These are phyloP conservation scores for Rhodamnia argentea DNA, from an alignment of 345 rosid genomes.

Conservation along the genomic window DNA sequence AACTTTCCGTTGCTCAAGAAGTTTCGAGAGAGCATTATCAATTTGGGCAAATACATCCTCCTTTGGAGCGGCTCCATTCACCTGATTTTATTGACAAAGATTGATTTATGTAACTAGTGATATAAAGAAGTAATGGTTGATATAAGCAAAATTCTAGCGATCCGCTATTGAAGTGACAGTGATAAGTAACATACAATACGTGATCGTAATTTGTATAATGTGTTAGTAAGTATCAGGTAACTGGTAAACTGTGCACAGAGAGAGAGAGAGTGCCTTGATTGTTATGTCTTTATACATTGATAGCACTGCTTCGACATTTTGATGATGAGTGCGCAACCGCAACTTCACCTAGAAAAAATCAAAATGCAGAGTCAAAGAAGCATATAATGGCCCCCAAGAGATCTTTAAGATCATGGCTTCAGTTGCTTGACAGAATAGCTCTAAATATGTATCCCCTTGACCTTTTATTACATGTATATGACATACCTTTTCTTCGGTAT, in stretches of 20 bases:
- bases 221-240: background rate
- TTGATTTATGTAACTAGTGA: background rate
- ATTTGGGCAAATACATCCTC: constrained; percentile 51
- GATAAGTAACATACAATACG: background rate
- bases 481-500: constrained; percentile 88
- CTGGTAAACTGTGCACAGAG: background rate
- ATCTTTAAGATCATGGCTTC: background rate
- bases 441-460: background rate
- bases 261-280: constrained; percentile 42
- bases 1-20: constrained; percentile 26
- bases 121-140: background rate
- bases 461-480: background rate
- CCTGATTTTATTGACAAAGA: constrained; percentile 19
- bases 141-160: background rate
- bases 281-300: constrained; percentile 67
- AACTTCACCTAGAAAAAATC: constrained; percentile 51
- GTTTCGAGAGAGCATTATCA: constrained; percentile 30
- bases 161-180: background rate
- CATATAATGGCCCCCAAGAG: background rate
- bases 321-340: constrained; percentile 65
- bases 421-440: background rate
- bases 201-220: background rate
- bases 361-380: background rate
- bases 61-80: constrained; percentile 47
- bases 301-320: constrained; percentile 81